Evolutionary conservation across 768 basidiomycete genomes (phyloP), one percentile per base, ranked within the genome.

Genomic region (Lepiota venenata): DNA sequence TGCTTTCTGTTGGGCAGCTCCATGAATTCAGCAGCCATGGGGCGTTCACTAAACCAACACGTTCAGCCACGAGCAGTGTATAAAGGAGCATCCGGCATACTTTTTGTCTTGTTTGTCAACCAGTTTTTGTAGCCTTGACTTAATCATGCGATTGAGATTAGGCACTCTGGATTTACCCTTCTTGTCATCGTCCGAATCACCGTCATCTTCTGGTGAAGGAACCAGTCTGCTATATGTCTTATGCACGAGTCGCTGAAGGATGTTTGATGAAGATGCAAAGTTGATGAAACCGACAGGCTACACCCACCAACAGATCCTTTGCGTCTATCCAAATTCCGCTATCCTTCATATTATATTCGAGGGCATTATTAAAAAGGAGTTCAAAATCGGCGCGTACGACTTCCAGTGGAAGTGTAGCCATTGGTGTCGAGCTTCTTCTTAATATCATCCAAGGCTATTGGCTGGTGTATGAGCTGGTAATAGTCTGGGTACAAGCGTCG

Each of bases 361-460:
- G 90, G 21, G 88, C 89, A 64, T 93, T 92, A 61, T 74, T 78
- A 64, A 93, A 93, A 64, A 87, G 87, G 38, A 84, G 72, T 62
- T 92, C 89, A 47, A 92, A 81, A 63, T 90, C 88, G 40, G 75
- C 74, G 63, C 79, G 83, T 61, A 91, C 83, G 9, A 77, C 81
- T 47, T 85, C 81, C 43, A 93, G 73, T 11, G 84, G n/a, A 80
- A 12, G 74, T 60, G 62, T 93, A 94, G 11, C 58, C 64, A 53
- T 75, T 73, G 47, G 72, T 70, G 43, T 88, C 85, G 22, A 94
- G 76, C 62, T 82, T 80, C 61, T 82, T 79, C 78, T 92, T 92
- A 73, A 97, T 93, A 59, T 95, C 91, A 41, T 92, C 88, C 47
- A 97, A 75, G 22, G 91, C 85, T 61, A 97, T 91, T 27, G 95